Base-by-base conservation (phyloP, 345 rosid species). In the Acer saccharum region DNA sequence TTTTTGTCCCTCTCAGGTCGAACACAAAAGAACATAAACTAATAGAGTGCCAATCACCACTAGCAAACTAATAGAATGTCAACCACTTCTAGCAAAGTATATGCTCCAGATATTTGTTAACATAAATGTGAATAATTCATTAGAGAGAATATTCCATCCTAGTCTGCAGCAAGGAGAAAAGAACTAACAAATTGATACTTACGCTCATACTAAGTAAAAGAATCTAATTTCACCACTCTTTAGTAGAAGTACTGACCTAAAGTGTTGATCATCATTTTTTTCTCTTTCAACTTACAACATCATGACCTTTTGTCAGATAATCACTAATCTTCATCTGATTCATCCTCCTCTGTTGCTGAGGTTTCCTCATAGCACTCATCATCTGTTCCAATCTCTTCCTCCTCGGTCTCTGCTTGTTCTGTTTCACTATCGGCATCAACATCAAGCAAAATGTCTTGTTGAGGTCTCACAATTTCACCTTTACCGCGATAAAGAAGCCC, bases 401-500 rank as follows among this genome's bases (percentile, higher is more conserved):
- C 90, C 73, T 82, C 94, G 4, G 71, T 72, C 55, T 87, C 95
- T 64, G 82, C 86, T 41, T 29, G 75, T 17, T 72, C 91, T 4
- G 61, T 41, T 60, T 78, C 87, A 67, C 81, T 85, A 61, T 78
- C 85, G 13, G 78, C 65, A 70, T 82, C 74, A 39, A 83, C 71
- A n/a, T 85, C 81, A 8, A 87, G 77, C 81, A 87, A 80, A 77
- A 87, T 66, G 16, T 89, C 89, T 66, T 83, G 84, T 10, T 41
- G 76, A 74, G 91, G 82, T 69, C 91, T 79, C 88, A 88, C 71
- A 65, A 86, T 83, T 27, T 71, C 76, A 73, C 94, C 99, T 88
- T 86, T 91, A 75, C 86, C 87, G 23, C 97, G 85, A 78, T 94
- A 90, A 76, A 94, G 87, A 78, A 92, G 89, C 71, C 98, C 98